Evolutionary conservation across 805 yeast species (phyloP), one percentile per base, ranked within the genome.

Genomic region (Saturnispora bothae): DNA sequence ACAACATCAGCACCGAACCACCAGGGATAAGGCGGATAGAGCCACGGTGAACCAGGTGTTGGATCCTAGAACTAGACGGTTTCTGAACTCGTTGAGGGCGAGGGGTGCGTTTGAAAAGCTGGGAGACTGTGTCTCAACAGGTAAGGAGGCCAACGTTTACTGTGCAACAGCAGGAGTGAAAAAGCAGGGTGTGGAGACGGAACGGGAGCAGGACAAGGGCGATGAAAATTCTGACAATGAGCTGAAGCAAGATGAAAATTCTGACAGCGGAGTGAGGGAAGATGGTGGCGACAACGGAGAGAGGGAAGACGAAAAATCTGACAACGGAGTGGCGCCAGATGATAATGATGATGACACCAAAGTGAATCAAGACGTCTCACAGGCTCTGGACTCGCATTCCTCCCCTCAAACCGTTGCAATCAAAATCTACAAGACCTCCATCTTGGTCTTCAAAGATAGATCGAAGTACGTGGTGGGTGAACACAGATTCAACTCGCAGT

Each of bases 111-210:
- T 92, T 25, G 76, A 92, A 2, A 76, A 82, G 48, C 78, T 92
- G 50, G 84, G 88, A 50, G 98, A 98, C 10, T 92, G 97, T 56
- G 68, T 92, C 34, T 78, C 92, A 50, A 92, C 98, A 0, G 99
- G 99, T 34, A 92, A 92, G 57, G 99, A 92, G 59, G 98, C 98
- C n/a, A 92, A 92, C 53, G 96, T 92, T 1, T 92, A 92, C 56
- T 96, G 94, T 10, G 64, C 53, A 14, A 60, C 66, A 40, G 63
- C 68, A 39, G 52, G 50, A 13, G 18, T 18, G 14, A 15, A 4
- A n/a, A 18, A 17, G 9, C n/a, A n/a, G n/a, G 31, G 20, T n/a
- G 29, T 6, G 6, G 29, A 9, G 15, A 49, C 60, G 12, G 66
- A 64, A 43, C 10, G 7, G 25, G 10, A 22, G 25, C 25, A 22